A percentile compares a stretch with the other conserved stretches of the same genome.
These are phyloP conservation scores for Trichaptum fuscoviolaceum DNA, from an alignment of 768 basidiomycete species.

Conservation along the genomic window DNA sequence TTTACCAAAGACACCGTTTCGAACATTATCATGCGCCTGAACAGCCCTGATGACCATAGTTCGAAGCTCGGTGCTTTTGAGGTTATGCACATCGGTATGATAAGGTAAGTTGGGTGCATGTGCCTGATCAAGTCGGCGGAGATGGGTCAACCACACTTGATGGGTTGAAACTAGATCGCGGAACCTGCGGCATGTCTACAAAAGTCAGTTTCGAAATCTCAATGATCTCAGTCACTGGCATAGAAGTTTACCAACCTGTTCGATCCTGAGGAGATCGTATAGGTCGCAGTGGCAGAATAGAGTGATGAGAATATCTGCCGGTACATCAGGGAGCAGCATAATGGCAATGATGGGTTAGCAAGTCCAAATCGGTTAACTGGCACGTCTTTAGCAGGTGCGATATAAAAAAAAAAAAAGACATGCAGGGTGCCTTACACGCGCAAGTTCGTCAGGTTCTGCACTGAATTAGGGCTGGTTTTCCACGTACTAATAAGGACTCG, in stretches of 20 bases:
- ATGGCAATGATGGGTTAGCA: too few relatives aligned
- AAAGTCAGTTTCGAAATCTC: background rate
- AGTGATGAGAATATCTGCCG: background rate
- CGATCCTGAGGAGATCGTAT: background rate
- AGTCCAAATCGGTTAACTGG: too few relatives aligned
- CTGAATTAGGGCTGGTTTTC: too few relatives aligned
- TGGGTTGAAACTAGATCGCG: background rate
- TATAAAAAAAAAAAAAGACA: too few relatives aligned
- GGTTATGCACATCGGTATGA: background rate
- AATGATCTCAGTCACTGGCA: background rate
- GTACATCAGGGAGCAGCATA: background rate
- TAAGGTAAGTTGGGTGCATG: background rate
- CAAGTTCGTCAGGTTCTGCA: too few relatives aligned
- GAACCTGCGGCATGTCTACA: background rate
- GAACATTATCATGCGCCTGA: background rate
- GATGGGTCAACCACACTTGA: background rate
- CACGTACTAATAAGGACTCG: too few relatives aligned
- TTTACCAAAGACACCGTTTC: background rate
- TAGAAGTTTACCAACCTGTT: background rate
- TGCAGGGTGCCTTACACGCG: too few relatives aligned
- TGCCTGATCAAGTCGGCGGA: background rate
- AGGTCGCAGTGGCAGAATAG: background rate
- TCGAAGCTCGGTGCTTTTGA: background rate
- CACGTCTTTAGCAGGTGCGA: too few relatives aligned
- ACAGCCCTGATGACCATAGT: background rate